These are phyloP conservation scores for Arctium minus DNA, from an alignment of 129 eudicot species.

Conservation along the genomic window DNA sequence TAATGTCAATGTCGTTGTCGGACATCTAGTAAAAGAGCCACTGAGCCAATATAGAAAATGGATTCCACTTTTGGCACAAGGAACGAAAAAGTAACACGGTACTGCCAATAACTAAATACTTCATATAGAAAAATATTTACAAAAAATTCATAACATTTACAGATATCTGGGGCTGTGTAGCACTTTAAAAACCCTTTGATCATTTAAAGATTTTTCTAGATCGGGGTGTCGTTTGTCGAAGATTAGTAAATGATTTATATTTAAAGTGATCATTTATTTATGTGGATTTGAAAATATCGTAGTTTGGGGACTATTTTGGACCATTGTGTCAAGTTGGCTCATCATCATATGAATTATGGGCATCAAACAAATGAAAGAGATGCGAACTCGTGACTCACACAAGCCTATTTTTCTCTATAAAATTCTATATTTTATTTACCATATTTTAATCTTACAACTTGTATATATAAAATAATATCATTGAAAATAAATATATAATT, in stretches of 20 bases:
- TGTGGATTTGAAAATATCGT: not conserved
- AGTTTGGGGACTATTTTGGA: slow-evolving; percentile 15
- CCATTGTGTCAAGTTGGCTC: slow-evolving; percentile 9
- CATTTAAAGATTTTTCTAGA: not conserved
- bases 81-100: not conserved
- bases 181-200: not conserved
- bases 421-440: not conserved
- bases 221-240: not conserved
- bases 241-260: not conserved
- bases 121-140: not conserved
- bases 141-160: not conserved
- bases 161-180: not conserved
- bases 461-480: not conserved
- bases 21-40: slow-evolving; percentile 9
- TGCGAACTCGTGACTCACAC: not conserved
- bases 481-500: not conserved
- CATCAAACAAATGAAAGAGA: slow-evolving; percentile 15
- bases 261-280: not conserved
- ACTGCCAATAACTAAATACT: not conserved
- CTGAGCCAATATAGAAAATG: slow-evolving; percentile 9
- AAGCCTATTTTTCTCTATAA: not conserved
- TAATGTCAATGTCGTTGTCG: slow-evolving; percentile 3
- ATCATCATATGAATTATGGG: not conserved
- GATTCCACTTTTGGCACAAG: slow-evolving; percentile 9
- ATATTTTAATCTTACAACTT: not conserved